phyloP scores from a whole-genome alignment of 2,329 filamentous ascomycete genomes.

The Aspergillus sp. region DNA sequence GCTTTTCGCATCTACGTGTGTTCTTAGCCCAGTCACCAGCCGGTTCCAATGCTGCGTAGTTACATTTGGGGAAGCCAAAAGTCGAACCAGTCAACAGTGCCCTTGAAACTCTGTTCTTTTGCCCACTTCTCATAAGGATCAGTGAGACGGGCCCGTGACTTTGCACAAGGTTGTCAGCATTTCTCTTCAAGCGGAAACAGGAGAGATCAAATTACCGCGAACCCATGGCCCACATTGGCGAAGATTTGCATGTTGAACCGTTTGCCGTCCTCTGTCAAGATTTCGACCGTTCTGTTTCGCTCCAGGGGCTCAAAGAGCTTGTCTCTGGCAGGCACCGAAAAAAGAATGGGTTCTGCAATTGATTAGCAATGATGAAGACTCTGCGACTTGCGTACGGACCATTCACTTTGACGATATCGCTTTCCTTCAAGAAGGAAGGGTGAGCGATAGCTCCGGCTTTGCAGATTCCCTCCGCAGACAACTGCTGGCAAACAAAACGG shows the following conservation, averaged over 20 bases:
- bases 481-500: conserved; percentile 42
- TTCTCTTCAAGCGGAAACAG: not conserved
- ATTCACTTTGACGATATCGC: conserved; percentile 38
- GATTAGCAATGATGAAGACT: not conserved
- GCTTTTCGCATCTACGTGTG: not conserved
- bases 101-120: not conserved
- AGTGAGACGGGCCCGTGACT: not conserved
- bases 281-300: not conserved
- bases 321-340: not conserved
- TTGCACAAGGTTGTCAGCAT: not conserved
- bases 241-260: not conserved
- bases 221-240: not conserved
- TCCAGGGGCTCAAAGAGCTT: not conserved
- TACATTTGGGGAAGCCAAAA: not conserved
- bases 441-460: conserved; percentile 48
- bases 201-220: not conserved
- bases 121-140: not conserved
- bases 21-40: not conserved
- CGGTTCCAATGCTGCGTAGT: not conserved
- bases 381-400: not conserved
- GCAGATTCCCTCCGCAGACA: conserved; percentile 30
- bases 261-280: not conserved
- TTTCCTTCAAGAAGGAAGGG: conserved; percentile 47
- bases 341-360: not conserved
- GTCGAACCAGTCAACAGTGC: not conserved